phyloP scores from a whole-genome alignment of 192 early-diverging fungal genomes.

The Coemansia sp. region DNA sequence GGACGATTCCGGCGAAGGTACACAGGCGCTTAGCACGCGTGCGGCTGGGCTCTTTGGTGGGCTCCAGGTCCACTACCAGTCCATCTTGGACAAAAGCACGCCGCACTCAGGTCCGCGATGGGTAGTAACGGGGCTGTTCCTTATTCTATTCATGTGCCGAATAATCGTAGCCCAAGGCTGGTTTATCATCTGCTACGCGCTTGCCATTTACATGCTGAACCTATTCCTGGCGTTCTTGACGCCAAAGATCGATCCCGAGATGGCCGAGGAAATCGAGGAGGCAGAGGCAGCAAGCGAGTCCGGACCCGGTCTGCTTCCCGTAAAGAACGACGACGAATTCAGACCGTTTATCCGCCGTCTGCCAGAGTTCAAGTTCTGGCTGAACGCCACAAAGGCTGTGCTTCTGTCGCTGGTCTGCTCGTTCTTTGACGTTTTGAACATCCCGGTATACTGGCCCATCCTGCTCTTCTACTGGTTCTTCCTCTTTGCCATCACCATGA shows the following conservation, averaged over 20 bases:
- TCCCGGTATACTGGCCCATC: constrained; percentile 99
- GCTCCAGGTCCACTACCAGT: constrained; percentile 63
- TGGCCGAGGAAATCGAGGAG: constrained; percentile 54
- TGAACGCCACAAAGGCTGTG: constrained; percentile 80
- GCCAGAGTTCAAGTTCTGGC: constrained; percentile 99
- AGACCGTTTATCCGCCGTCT: constrained; percentile 94
- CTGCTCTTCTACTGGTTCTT: constrained; percentile 94
- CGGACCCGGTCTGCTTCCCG: constrained; percentile 72
- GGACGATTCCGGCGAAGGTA: constrained; percentile 39
- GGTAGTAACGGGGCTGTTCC: constrained; percentile 62
- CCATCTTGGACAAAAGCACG: constrained; percentile 79
- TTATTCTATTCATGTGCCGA: constrained; percentile 76
- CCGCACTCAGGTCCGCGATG: constrained; percentile 79
- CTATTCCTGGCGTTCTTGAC: constrained; percentile 93
- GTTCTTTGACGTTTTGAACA: constrained; percentile 85
- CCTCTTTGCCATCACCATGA: constrained; percentile 94
- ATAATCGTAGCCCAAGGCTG: constrained; percentile 85
- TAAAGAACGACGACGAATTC: constrained; percentile 91
- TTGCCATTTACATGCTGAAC: constrained; percentile 95
- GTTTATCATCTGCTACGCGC: constrained; percentile 94
- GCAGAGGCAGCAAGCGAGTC: constrained; percentile 53
- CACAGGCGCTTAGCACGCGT: constrained; percentile 50
- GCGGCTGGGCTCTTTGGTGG: constrained; percentile 38
- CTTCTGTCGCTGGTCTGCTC: constrained; percentile 84
- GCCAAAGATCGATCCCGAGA: constrained; percentile 91